Base-by-base conservation (phyloP, 192 early-diverging fungal genomes). In the Coemansia sp. region DNA sequence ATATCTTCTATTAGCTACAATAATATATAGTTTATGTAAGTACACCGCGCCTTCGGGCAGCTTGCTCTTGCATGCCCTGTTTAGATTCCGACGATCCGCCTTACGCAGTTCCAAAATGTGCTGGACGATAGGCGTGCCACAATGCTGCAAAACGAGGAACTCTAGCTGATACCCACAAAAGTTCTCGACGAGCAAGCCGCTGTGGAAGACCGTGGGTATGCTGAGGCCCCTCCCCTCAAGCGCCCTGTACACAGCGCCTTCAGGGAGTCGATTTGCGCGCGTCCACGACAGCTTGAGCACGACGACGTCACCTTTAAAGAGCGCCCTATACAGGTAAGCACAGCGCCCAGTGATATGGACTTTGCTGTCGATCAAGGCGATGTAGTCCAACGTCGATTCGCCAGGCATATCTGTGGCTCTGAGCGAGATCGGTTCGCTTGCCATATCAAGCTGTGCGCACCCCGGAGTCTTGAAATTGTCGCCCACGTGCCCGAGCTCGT, bases 221-320 rank as follows among this genome's bases (percentile, higher is more conserved):
- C 38, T 22, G 19, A 62, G 31, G 15, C 53, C 43, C 14, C 17
- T 29, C 1, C 3, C 19, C 20, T n/a, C 22, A 0, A 73, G 60
- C 20, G 62, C 31, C 19, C 61, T 31, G 43, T 73, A 73, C 0
- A 62, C 37, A 12, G 60, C 71, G 11, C 60, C 65, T n/a, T 73
- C 71, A 2, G 60, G 65, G 9, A 59, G 25, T 1, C 36, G 41
- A 37, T 38, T 19, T 0, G 45, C 32, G 14, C 54, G 43, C 0
- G 56, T 36, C 65, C 65, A 73, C 9, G 65, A 14, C 0, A 73
- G n/a, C n/a, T n/a, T n/a, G n/a, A n/a, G n/a, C n/a, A n/a, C n/a
- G n/a, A n/a, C n/a, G n/a, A n/a, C n/a, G n/a, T n/a, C n/a, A n/a
- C n/a, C n/a, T n/a, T n/a, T n/a, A n/a, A n/a, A n/a, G n/a, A n/a